These are phyloP conservation scores for Wolfiporia cocos DNA, from an alignment of 1,284 basidiomycete genomes.

Conservation along the genomic window DNA sequence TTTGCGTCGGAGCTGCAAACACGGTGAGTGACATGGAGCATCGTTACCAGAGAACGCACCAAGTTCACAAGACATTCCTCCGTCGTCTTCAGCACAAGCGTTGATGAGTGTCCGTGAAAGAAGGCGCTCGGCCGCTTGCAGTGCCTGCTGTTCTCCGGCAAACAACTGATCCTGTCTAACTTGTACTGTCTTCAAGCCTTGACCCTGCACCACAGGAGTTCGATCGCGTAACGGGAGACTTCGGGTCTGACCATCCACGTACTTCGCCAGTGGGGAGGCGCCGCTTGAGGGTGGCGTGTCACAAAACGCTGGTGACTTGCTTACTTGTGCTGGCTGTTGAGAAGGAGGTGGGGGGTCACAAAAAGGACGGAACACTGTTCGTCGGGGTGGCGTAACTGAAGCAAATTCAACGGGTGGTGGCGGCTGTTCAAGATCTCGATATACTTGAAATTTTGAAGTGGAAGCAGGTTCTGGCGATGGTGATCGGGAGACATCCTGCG, in stretches of 20 bases:
- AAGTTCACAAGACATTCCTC: slow-evolving; percentile 55
- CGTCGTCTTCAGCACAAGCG: slow-evolving; percentile 47
- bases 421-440: background rate
- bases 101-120: slow-evolving; percentile 56
- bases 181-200: slow-evolving; percentile 8
- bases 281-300: too few species aligned
- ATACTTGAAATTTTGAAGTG: too few species aligned
- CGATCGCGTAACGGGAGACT: background rate
- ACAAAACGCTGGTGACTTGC: too few species aligned
- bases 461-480: too few species aligned
- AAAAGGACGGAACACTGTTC: too few species aligned
- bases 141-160: slow-evolving; percentile 41
- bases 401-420: background rate
- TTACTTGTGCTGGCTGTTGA: too few species aligned
- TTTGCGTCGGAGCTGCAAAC: slow-evolving; percentile 60
- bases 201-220: slow-evolving; percentile 5
- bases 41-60: slow-evolving; percentile 38
- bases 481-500: slow-evolving; percentile 10
- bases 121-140: slow-evolving; percentile 51
- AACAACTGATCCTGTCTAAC: slow-evolving; percentile 15
- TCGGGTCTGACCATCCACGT: too few species aligned
- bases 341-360: too few species aligned
- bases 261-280: too few species aligned
- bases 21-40: background rate
- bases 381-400: too few species aligned